Conservation (phyloP, 1,284 basidiomycete species). For the Neonothopanus nambi region DNA sequence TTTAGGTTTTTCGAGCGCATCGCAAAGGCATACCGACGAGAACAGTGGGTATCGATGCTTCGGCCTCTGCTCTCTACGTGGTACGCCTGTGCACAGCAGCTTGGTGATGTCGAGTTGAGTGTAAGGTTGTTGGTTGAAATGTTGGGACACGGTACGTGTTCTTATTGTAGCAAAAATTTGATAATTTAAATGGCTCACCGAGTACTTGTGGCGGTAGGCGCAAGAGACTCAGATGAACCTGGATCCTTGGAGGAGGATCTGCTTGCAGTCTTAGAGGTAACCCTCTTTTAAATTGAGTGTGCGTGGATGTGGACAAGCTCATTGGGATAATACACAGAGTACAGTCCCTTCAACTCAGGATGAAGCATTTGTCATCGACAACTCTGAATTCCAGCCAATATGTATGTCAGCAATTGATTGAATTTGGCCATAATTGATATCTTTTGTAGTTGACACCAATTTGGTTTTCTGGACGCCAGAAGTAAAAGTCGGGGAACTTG, state of each 20-base stretch:
- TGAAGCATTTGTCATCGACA: conserved; percentile 57
- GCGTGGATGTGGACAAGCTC: background rate
- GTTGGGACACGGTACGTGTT: conserved; percentile 64
- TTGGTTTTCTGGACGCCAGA: conserved; percentile 71
- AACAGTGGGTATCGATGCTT: conserved; percentile 75
- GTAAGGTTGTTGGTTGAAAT: conserved; percentile 79
- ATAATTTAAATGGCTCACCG: conserved; percentile 28
- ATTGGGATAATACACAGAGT: conserved; percentile 45
- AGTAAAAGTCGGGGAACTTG: conserved; percentile 58
- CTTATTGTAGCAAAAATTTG: background rate
- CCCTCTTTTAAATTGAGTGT: conserved; percentile 7
- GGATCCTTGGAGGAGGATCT: conserved; percentile 64
- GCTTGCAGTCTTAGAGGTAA: conserved; percentile 67
- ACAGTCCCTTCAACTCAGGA: conserved; percentile 63
- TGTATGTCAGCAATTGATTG: conserved; percentile 50
- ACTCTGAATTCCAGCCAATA: conserved; percentile 54
- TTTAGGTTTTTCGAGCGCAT: conserved; percentile 87
- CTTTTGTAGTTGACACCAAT: conserved; percentile 58
- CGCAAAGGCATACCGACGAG: conserved; percentile 78
- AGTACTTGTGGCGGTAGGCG: too few relatives aligned
- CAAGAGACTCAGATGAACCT: conserved; percentile 40
- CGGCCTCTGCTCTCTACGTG: conserved; percentile 71
- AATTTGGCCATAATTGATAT: conserved; percentile 1
- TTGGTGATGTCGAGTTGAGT: conserved; percentile 75
- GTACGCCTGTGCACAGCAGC: conserved; percentile 77